Evolutionary conservation across 805 yeast genomes (phyloP), one percentile per base, ranked within the genome.

Genomic region (Zygotorulaspora florentina): DNA sequence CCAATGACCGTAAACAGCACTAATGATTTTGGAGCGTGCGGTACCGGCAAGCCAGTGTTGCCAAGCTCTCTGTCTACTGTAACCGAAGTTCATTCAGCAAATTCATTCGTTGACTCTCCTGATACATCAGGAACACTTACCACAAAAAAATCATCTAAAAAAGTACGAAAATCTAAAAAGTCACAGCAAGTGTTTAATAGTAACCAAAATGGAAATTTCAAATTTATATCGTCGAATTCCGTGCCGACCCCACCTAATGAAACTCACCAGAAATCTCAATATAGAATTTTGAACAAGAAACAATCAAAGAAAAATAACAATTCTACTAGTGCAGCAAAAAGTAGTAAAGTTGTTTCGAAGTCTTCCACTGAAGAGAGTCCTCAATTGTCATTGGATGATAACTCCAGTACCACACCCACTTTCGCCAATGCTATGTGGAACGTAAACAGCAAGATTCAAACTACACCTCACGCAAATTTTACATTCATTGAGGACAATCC

Each of bases 11-110:
- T 40, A 6, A 46, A 48, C 29, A 44, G 28, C 16, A 50, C 43
- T 9, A 45, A 50, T 16, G 43, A 13, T 13, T 28, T 15, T 20
- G 29, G 25, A 3, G 29, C 34, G 12, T 43, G 37, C 10, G 37
- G 16, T n/a, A 36, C 20, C 27, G 47, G 47, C 25, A 54, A 49
- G 35, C 40, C 43, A 8, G 39, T 41, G 8, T 23, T 48, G 12
- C 51, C 57, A 10, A 53, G 52, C 26, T 47, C 53, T 2, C 42
- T 53, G 9, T 44, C 57, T 1, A 48, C 59, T 13, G 56, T 55
- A 9, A 30, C 51, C 9, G 59, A 55, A 28, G 31, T 34, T 35
- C 28, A 20, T 27, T 16, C 23, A 2, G 15, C 15, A 20, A 28
- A 28, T 17, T 26, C 41, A 18, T 16, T 31, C 31, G 34, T 16